Base-by-base conservation (phyloP, 345 rosid species). In the Eucalyptus dawsonii region DNA sequence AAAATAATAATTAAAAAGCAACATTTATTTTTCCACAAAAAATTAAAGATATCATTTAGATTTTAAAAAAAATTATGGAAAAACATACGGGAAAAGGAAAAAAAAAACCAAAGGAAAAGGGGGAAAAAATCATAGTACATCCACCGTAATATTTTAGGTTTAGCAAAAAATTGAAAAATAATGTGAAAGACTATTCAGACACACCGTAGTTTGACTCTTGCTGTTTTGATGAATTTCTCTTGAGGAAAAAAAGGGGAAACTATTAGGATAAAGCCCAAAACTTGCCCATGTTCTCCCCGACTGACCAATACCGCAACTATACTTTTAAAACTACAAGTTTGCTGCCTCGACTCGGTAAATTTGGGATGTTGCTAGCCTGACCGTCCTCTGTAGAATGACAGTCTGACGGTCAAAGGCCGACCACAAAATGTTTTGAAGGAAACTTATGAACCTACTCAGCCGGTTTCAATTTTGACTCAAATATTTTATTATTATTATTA, bases 401-500 rank as follows among this genome's bases (percentile, higher is more conserved):
- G 58, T 53, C 58, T 53, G 58, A 53, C 58, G 58, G 58, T 53
- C 58, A 53, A 53, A 53, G 11, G 58, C 25, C 25, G 1, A 53
- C 58, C 58, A 53, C 25, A 8, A 53, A 21, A 53, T 53, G 58
- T 53, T 53, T 53, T 53, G 58, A 53, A 53, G 58, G 58, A 53
- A 53, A 53, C 25, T 21, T 19, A 21, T 53, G 25, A 21, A 53
- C 58, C 58, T 21, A 21, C 58, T 53, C 58, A 53, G 25, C 58
- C 58, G 58, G 58, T 53, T 53, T 53, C 58, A 8, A 53, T 53
- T 53, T 53, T 53, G 58, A 53, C 58, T 21, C 25, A 21, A 53
- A 8, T 21, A 5, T 19, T 21, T 19, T 34, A 34, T 34, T 34
- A 8, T 53, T 19, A 0, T 53, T 7, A 3, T 3, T 15, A 3